A percentile compares a stretch with the other conserved stretches of the same genome.
These are phyloP conservation scores for Spinellus fusiger DNA, from an alignment of 192 early-diverging fungal genomes.

Conservation along the genomic window DNA sequence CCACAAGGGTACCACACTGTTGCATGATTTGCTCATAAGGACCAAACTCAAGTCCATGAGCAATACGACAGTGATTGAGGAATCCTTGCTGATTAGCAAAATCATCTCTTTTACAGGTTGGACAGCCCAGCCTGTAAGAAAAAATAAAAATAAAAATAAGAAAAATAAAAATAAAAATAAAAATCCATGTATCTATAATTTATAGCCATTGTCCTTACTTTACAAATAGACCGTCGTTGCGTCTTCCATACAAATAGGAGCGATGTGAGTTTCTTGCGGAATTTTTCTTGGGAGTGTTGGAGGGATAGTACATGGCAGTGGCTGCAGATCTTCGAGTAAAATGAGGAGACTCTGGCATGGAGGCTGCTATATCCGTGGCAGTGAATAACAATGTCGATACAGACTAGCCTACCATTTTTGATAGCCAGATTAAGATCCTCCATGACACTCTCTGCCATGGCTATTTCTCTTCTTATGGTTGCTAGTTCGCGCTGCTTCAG, in stretches of 20 bases:
- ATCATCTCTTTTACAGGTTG: slow-evolving; percentile 65
- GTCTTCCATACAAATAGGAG: slow-evolving; percentile 26
- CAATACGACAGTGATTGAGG: slow-evolving; percentile 74
- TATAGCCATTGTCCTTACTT: no score
- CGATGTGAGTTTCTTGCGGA: slow-evolving; percentile 12
- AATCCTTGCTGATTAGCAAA: slow-evolving; percentile 86
- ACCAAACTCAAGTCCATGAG: slow-evolving; percentile 69
- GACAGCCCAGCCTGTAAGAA: slow-evolving; percentile 60
- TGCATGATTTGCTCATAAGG: slow-evolving; percentile 69
- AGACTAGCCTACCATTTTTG: slow-evolving; percentile 42
- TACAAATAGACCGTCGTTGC: slow-evolving; percentile 37
- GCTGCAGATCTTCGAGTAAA: slow-evolving; percentile 29
- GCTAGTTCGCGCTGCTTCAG: slow-evolving; percentile 62
- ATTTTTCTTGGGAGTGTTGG: slow-evolving; percentile 26
- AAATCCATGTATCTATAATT: no score
- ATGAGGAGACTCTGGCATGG: slow-evolving; percentile 38
- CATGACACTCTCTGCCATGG: slow-evolving; percentile 51
- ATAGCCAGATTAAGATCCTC: slow-evolving; percentile 48
- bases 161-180: background rate
- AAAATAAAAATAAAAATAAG: background rate
- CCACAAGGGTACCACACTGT: slow-evolving; percentile 63
- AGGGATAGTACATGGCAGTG: background rate
- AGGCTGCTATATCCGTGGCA: slow-evolving; percentile 11
- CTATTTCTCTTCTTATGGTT: slow-evolving; percentile 56
- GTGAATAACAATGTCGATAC: background rate